Evolutionary conservation across 345 rosid species (phyloP).

Genomic region (Salix exigua): DNA sequence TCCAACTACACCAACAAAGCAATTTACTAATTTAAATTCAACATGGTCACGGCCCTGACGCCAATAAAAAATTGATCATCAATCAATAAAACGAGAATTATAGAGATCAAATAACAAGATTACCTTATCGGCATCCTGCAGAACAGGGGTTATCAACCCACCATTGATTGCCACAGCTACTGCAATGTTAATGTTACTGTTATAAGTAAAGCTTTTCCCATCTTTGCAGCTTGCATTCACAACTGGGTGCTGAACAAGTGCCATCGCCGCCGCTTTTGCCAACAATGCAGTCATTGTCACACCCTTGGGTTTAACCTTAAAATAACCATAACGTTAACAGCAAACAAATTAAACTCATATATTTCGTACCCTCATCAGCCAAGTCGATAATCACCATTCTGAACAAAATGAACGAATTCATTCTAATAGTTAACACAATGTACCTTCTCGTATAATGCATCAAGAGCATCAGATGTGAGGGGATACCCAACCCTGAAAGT

Average conservation of each 20-base stretch:
- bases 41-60: not conserved
- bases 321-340: not conserved
- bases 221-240: constrained; percentile 87
- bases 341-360: not conserved
- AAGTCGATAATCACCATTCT: not conserved
- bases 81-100: not conserved
- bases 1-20: constrained; percentile 60
- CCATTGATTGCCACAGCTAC: constrained; percentile 95
- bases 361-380: not conserved
- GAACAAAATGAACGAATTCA: not conserved
- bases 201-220: constrained; percentile 75
- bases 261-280: constrained; percentile 96
- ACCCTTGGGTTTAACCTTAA: constrained; percentile 88
- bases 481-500: constrained; percentile 94
- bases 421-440: not conserved
- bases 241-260: constrained; percentile 86
- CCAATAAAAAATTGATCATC: not conserved
- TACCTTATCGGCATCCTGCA: constrained; percentile 95
- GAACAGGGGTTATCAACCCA: constrained; percentile 93
- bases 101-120: not conserved
- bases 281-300: constrained; percentile 92
- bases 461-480: constrained; percentile 69
- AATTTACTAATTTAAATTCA: constrained; percentile 8
- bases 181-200: constrained; percentile 70
- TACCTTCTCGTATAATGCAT: constrained; percentile 83